A percentile compares a stretch with the other conserved stretches of the same genome.
Conservation (phyloP, 2,329 filamentous ascomycete species). For the Colletotrichum navitas region DNA sequence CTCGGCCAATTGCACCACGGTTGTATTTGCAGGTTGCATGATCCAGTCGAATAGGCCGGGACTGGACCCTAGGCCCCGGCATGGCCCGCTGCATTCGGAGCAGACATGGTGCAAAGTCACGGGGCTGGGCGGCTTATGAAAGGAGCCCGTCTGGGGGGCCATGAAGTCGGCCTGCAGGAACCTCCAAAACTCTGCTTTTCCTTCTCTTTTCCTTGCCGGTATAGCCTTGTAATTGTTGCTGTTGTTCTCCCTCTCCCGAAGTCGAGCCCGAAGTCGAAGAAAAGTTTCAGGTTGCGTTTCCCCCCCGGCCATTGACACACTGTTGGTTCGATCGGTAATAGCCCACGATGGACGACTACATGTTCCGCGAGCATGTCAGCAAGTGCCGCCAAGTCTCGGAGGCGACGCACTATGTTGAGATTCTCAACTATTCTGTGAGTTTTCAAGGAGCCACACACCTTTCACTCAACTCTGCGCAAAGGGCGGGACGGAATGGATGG, state of each 20-base stretch:
- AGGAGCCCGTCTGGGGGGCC: slow-evolving; percentile 39
- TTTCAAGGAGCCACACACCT: background rate
- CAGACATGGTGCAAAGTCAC: slow-evolving; percentile 39
- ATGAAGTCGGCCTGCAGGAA: slow-evolving; percentile 36
- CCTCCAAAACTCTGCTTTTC: slow-evolving; percentile 29
- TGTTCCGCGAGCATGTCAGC: slow-evolving; percentile 64
- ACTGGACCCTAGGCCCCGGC: slow-evolving; percentile 25
- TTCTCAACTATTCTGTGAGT: slow-evolving; percentile 70
- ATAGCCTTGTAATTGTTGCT: slow-evolving; percentile 21
- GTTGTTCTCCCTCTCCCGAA: slow-evolving; percentile 6
- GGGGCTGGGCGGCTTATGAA: slow-evolving; percentile 42
- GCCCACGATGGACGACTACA: slow-evolving; percentile 69
- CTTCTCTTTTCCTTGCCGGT: slow-evolving; percentile 8
- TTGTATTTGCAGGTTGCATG: slow-evolving; percentile 20
- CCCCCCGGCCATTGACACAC: slow-evolving; percentile 24
- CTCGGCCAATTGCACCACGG: slow-evolving; percentile 25
- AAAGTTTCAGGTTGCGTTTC: slow-evolving; percentile 9
- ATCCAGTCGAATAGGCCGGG: slow-evolving; percentile 25
- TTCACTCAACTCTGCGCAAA: background rate
- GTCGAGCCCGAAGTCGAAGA: slow-evolving; percentile 9
- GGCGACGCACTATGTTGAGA: slow-evolving; percentile 67
- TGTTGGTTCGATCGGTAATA: slow-evolving; percentile 13
- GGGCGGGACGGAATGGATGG: background rate
- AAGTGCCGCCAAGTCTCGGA: slow-evolving; percentile 64
- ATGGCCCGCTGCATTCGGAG: slow-evolving; percentile 14